Evolutionary conservation across 1,284 basidiomycete genomes (phyloP), one percentile per base, ranked within the genome.

Genomic region (Marasmius sp.): DNA sequence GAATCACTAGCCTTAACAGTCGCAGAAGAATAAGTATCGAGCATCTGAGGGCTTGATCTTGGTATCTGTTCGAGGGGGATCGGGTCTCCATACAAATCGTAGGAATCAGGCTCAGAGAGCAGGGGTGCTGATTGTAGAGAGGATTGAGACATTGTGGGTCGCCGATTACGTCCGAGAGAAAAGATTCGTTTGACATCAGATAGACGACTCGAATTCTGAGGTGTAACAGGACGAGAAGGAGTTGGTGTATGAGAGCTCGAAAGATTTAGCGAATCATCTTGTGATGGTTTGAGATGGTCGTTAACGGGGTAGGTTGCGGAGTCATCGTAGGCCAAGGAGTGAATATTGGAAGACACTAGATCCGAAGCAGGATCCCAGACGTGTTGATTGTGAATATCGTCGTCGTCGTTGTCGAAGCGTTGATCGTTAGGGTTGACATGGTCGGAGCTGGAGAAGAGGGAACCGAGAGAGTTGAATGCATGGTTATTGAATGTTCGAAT

Each of bases 391-490:
- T 52, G 41, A n/a, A 49, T 22, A 22, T 57, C 50, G 2, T 45
- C 49, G 10, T 50, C 39, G 37, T 53, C 39, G 7, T 53, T 16
- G 45, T 22, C 27, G 52, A 39, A 27, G 45, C 27, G 60, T 54
- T 54, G 33, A 53, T 61, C 38, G 45, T 16, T 53, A 37, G 47
- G 34, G 20, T 18, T n/a, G 18, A 37, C 39, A 14, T 58, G 22
- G 8, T 18, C 52, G 3, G 57, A 16, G 52, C 34, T 43, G 22
- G 66, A 66, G 57, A 71, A 70, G 59, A 67, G 54, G 60, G 68
- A 68, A 22, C 67, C 65, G 34, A 71, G 64, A 12, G 68, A 68
- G 54, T 63, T 63, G n/a, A 70, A 61, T n/a, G 63, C 64, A 22
- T 65, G 60, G 58, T 62, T 39, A 57, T 67, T 70, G 58, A 71